These are phyloP conservation scores for Cordyceps tenuipes DNA, from an alignment of 2,329 filamentous ascomycete species.

Conservation along the genomic window DNA sequence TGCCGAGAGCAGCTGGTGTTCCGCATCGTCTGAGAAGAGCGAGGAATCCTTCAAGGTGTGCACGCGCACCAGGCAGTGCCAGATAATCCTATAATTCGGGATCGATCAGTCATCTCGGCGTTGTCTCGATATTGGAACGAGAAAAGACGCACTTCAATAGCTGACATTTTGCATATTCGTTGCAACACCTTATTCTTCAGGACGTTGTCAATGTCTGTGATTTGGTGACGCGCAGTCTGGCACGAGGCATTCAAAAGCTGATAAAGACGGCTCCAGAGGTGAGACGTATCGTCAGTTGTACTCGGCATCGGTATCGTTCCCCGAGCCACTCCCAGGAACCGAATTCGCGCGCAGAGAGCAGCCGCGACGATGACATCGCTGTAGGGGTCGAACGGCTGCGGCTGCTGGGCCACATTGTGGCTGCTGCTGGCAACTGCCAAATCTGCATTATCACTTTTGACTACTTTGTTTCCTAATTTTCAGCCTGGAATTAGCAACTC, in stretches of 20 bases:
- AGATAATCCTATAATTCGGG: background rate
- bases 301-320: background rate
- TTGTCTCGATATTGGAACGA: background rate
- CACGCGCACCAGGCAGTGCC: background rate
- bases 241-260: background rate
- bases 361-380: background rate
- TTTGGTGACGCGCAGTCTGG: background rate
- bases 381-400: background rate
- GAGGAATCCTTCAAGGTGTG: background rate
- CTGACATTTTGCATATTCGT: background rate
- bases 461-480: background rate
- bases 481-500: background rate
- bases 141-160: background rate
- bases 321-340: too few relatives aligned
- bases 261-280: background rate
- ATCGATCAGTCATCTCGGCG: background rate
- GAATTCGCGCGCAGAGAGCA: too few relatives aligned
- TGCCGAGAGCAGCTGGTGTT: background rate
- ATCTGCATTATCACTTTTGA: background rate
- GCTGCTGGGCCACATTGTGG: background rate
- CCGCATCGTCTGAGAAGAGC: background rate
- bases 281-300: background rate
- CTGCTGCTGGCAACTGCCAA: background rate
- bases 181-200: background rate
- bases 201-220: background rate